Evolutionary conservation across 345 rosid genomes (phyloP).

Genomic region (Populus nigra): DNA sequence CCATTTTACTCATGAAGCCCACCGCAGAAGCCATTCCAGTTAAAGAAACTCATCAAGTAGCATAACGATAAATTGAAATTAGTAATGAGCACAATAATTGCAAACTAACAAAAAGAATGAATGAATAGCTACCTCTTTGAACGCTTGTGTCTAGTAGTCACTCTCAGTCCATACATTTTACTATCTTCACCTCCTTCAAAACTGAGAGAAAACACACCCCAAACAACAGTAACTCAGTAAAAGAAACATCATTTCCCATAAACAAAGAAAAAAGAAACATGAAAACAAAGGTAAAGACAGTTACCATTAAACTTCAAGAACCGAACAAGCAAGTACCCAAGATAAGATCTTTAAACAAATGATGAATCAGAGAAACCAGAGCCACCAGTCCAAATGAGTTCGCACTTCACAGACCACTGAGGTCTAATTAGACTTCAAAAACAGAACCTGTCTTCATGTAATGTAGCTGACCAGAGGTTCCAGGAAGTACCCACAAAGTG

Average conservation of each 20-base stretch:
- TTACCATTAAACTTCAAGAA: slow-evolving; percentile 24
- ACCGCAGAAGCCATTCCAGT: slow-evolving; percentile 31
- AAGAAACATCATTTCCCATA: slow-evolving; percentile 10
- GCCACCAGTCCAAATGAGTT: slow-evolving; percentile 18
- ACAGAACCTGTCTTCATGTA: slow-evolving; percentile 28
- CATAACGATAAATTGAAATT: slow-evolving; percentile 13
- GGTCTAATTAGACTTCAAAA: slow-evolving; percentile 21
- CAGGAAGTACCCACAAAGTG: slow-evolving; percentile 26
- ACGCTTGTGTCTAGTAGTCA: slow-evolving; percentile 64
- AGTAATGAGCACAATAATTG: slow-evolving; percentile 15
- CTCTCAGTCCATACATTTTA: slow-evolving; percentile 54
- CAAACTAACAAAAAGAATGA: slow-evolving; percentile 28
- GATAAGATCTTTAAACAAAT: slow-evolving; percentile 12
- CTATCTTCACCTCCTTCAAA: slow-evolving; percentile 44
- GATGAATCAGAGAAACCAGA: slow-evolving; percentile 15
- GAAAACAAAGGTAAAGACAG: slow-evolving; percentile 19
- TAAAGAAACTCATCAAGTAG: slow-evolving; percentile 32
- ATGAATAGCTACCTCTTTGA: slow-evolving; percentile 64
- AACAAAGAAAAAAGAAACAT: slow-evolving; percentile 3
- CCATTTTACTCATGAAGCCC: slow-evolving; percentile 10
- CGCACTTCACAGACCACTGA: slow-evolving; percentile 1
- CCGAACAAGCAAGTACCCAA: slow-evolving; percentile 19
- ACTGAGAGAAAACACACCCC: slow-evolving; percentile 36
- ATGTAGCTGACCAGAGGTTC: slow-evolving; percentile 19
- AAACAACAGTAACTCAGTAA: slow-evolving; percentile 16